phyloP scores from a whole-genome alignment of 2,329 filamentous ascomycete genomes.

The Scopulariopsis brevicaulis region DNA sequence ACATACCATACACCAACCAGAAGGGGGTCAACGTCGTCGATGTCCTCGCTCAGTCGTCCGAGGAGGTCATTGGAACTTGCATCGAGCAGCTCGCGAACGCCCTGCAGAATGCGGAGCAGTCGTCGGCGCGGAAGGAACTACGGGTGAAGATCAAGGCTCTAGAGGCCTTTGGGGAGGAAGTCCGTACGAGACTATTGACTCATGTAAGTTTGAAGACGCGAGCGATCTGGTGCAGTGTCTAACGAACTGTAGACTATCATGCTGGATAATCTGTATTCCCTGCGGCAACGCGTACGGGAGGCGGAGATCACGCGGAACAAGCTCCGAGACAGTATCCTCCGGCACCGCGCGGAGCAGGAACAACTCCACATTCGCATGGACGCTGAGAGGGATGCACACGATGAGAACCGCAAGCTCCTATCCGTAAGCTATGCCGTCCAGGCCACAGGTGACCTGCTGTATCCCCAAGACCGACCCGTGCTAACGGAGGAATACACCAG shows the following conservation, averaged over 20 bases:
- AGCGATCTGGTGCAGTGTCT: not conserved
- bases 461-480: not conserved
- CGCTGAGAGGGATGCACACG: conserved; percentile 47
- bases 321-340: conserved; percentile 48
- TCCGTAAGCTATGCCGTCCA: not conserved
- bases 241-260: conserved; percentile 35
- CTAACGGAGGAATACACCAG: conserved; percentile 7
- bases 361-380: conserved; percentile 53
- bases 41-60: conserved; percentile 49
- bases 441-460: not conserved
- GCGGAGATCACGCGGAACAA: conserved; percentile 44
- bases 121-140: conserved; percentile 38
- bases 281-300: conserved; percentile 45
- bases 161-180: conserved; percentile 45
- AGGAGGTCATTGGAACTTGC: conserved; percentile 43
- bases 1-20: conserved; percentile 41
- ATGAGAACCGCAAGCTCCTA: conserved; percentile 31
- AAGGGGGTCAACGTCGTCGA: conserved; percentile 50
- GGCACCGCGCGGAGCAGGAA: conserved; percentile 46
- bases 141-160: conserved; percentile 43
- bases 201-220: conserved; percentile 33
- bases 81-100: conserved; percentile 34
- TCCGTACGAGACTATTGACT: conserved; percentile 42
- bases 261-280: conserved; percentile 44
- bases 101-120: conserved; percentile 23